Base-by-base conservation (phyloP, 148 eudicot species). In the Camellia sinensis region DNA sequence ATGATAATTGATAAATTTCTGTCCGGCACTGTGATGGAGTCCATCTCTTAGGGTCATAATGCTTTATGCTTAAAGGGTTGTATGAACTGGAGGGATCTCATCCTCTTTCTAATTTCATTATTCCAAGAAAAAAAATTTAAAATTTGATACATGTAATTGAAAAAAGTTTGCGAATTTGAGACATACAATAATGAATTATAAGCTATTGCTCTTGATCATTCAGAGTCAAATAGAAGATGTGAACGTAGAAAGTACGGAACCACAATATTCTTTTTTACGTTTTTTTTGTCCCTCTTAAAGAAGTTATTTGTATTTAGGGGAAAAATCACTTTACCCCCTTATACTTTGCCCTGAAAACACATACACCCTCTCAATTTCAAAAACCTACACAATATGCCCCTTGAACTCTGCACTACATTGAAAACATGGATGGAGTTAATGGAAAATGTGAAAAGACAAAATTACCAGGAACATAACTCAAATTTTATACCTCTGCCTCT, bases 61-160 rank as follows among this genome's bases (percentile, higher is more conserved):
- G 54, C 73, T 46, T 70, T 70, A 46, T 70, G 73, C 50, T 44
- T 22, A 68, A 44, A 15, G 72, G 21, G 44, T 68, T 43, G 52
- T 29, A 41, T 43, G 29, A 67, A 45, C 71, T 41, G 70, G 70
- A 67, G 46, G 43, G 70, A 44, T 67, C 44, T 67, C 45, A 67
- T 10, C 14, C 45, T 67, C 41, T 0, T 14, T 67, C 11, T 41
- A 17, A 67, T 67, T 67, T 41, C 8, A 29, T 66, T 67, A 67
- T 43, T 67, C 71, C 21, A 41, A 48, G 6, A 29, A 29, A 29
- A 29, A 29, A 29, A 29, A 29, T 1, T 70, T 18, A 7, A 46
- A 71, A 50, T 14, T 48, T n/a, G 29, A 10, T 50, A 2, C 17
- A 6, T 5, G 8, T 22, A 50, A 5, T 21, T 71, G 7, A 57